Evolutionary conservation across 352 stramenopile species (phyloP), one percentile per base, ranked within the genome.

Genomic region (Phytophthora pisi): DNA sequence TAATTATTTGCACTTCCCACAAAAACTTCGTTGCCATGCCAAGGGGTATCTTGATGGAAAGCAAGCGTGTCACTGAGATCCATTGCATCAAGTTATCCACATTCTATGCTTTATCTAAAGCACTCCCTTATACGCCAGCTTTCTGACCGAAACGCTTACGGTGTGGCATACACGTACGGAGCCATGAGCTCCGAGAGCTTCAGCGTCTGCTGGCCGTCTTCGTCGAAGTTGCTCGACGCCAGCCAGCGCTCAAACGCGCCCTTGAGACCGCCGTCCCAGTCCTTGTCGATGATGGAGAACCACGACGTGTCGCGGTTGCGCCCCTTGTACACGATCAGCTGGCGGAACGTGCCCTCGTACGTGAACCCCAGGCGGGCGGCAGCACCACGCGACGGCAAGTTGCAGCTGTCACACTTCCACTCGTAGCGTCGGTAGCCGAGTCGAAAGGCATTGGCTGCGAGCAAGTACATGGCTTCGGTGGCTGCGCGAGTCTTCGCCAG

Each of bases 331-430:
- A 57, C 56, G 13, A 58, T 26, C 23, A 52, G 40, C 46, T 72
- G 64, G 7, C 57, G 64, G 30, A 72, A 72, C 13, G 24, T 40
- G 16, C 64, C 64, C 23, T 72, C 57, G 24, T 55, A 67, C 11
- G 57, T 72, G n/a, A 72, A 72, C 2, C 57, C 64, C 38, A 61
- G 38, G 0, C 65, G 36, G 34, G 45, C n/a, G 13, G 58, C 58
- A 45, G 65, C 58, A 40, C 15, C 16, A 3, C 57, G n/a, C 13
- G 64, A 72, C 1, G 42, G 18, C 40, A 51, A 16, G 30, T 72
- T 61, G 51, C 24, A 40, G n/a, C 57, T 62, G 38, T 62, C 64
- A 8, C 58, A 72, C n/a, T 63, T 72, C 51, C 58, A 72, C 18
- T 62, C 54, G 15, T 55, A 68, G 9, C 65, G 53, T 13, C 65